Conservation (phyloP, 768 basidiomycete genomes). For the Amanita muscaria region DNA sequence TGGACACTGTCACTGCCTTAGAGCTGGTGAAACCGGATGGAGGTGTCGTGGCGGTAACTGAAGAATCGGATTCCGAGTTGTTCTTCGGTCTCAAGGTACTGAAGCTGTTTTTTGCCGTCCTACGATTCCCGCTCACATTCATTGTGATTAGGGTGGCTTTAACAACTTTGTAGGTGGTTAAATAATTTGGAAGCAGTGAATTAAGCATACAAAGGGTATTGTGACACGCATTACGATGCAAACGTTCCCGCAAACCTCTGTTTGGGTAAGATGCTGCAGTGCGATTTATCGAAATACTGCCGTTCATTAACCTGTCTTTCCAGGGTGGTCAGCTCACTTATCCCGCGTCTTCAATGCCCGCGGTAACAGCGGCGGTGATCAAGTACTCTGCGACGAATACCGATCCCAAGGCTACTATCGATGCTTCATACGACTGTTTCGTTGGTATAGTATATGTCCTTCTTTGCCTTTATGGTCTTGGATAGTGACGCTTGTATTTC, state of each 20-base stretch:
- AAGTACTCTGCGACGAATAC: constrained; percentile 32
- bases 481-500: too few species aligned
- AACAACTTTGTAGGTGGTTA: constrained; percentile 44
- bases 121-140: not conserved
- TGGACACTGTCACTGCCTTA: constrained; percentile 43
- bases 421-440: too few species aligned
- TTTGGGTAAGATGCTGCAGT: constrained; percentile 40
- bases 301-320: not conserved
- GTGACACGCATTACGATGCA: constrained; percentile 51
- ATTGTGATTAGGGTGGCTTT: constrained; percentile 38
- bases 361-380: constrained; percentile 27
- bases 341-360: constrained; percentile 15
- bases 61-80: constrained; percentile 25
- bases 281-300: too few species aligned
- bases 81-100: constrained; percentile 35
- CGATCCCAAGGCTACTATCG: constrained; percentile 39
- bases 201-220: constrained; percentile 33
- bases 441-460: too few species aligned
- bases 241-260: constrained; percentile 43
- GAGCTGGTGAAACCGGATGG: constrained; percentile 55
- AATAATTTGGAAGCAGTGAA: not conserved
- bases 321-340: constrained; percentile 44
- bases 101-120: not conserved
- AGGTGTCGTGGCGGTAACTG: constrained; percentile 27
- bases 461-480: too few species aligned